phyloP scores from a whole-genome alignment of 1,284 basidiomycete genomes.

The Omphalotus olearius region DNA sequence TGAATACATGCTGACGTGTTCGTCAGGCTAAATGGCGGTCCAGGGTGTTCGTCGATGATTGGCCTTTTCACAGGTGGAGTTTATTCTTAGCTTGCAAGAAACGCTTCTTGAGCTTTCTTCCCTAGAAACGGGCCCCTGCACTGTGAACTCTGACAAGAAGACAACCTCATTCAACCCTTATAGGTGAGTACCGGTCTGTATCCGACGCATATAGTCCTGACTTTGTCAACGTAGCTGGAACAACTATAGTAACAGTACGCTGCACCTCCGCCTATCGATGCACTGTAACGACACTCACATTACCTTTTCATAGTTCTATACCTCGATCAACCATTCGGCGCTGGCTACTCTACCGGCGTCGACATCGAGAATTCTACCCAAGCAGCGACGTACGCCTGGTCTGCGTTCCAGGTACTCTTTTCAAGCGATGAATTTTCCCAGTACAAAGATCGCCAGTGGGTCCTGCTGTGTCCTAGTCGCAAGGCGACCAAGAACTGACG shows the following conservation, averaged over 20 bases:
- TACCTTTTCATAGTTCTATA: slow-evolving; percentile 32
- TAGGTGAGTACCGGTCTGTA: neutral
- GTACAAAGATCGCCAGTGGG: slow-evolving; percentile 31
- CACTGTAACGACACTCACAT: neutral
- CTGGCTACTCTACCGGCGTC: slow-evolving; percentile 18
- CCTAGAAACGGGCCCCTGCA: slow-evolving; percentile 41
- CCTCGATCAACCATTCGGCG: slow-evolving; percentile 45
- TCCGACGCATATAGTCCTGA: neutral
- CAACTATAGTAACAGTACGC: slow-evolving; percentile 38
- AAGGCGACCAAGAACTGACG: neutral
- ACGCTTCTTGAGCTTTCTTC: neutral
- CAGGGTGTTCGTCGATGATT: slow-evolving; percentile 46
- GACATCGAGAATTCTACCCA: slow-evolving; percentile 29
- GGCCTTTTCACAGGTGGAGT: slow-evolving; percentile 39
- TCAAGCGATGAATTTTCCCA: slow-evolving; percentile 36
- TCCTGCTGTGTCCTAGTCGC: neutral
- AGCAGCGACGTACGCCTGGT: slow-evolving; percentile 18
- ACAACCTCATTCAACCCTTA: slow-evolving; percentile 21
- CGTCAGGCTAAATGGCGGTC: slow-evolving; percentile 36
- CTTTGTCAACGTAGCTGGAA: slow-evolving; percentile 32
- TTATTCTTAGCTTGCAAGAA: neutral
- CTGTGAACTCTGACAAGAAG: slow-evolving; percentile 32
- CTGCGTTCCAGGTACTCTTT: slow-evolving; percentile 40
- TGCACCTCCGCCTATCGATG: neutral
- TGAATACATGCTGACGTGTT: slow-evolving; percentile 10